Conservation (phyloP, 345 rosid species). For the Gossypium herbaceum region DNA sequence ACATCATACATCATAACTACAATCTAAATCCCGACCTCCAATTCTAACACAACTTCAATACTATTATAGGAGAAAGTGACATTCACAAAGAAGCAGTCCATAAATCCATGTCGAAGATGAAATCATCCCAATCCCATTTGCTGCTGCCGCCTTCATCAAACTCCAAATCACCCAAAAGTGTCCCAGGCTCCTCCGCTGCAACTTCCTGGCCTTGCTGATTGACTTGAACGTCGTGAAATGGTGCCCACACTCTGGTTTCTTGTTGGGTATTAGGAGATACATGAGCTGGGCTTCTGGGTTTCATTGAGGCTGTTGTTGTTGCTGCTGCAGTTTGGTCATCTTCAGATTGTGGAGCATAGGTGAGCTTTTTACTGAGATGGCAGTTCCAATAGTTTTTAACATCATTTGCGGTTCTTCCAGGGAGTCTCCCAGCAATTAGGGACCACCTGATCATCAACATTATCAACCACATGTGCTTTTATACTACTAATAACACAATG, state of each 20-base stretch:
- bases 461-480: background rate
- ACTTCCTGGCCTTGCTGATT: background rate
- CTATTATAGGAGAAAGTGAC: background rate
- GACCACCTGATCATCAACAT: slow-evolving; percentile 19
- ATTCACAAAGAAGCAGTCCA: slow-evolving; percentile 12
- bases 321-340: slow-evolving; percentile 4
- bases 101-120: slow-evolving; percentile 6
- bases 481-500: background rate
- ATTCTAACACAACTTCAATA: background rate
- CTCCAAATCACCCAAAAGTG: background rate
- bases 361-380: slow-evolving; percentile 14
- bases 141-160: slow-evolving; percentile 4
- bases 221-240: background rate
- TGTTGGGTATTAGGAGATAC: background rate
- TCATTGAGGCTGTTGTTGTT: background rate
- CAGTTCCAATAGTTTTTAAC: slow-evolving; percentile 25
- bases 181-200: background rate
- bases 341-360: background rate
- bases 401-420: slow-evolving; percentile 21
- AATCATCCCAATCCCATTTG: slow-evolving; percentile 22
- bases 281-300: background rate
- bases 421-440: slow-evolving; percentile 16
- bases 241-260: background rate
- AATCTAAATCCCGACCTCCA: too few relatives aligned
- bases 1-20: too few relatives aligned